A percentile compares a stretch with the other conserved stretches of the same genome.
phyloP scores from a whole-genome alignment of 1,139 yeast genomes.

The Taphrina wiesneri region DNA sequence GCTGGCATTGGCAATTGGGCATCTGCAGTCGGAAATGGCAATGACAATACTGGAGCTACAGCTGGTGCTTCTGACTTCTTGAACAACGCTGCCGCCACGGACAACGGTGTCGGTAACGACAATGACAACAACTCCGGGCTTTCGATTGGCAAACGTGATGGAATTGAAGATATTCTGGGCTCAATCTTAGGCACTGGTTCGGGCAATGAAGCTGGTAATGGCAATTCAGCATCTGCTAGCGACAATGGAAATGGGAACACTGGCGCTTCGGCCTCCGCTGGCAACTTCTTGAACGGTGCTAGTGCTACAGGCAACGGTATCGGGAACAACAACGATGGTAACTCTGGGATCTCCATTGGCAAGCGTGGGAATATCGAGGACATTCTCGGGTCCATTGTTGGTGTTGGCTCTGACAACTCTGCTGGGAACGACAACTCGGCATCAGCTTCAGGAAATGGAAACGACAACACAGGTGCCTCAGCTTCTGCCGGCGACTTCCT shows the following conservation, averaged over 20 bases:
- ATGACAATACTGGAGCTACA: constrained; percentile 2
- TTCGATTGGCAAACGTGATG: background rate
- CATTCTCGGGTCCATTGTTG: background rate
- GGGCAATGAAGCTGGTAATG: background rate
- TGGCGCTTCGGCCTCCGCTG: background rate
- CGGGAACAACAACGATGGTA: constrained; percentile 12
- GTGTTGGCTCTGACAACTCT: background rate
- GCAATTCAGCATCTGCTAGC: background rate
- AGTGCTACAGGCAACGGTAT: constrained; percentile 16
- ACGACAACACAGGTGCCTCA: constrained; percentile 13
- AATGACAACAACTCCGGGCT: background rate
- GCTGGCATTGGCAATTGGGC: background rate
- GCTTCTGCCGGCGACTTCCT: constrained; percentile 3
- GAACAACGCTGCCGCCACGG: background rate
- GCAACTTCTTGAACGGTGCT: constrained; percentile 12
- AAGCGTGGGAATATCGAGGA: background rate
- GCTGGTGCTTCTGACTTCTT: background rate
- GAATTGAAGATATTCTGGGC: background rate
- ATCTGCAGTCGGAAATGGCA: background rate
- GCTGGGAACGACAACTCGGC: constrained; percentile 4
- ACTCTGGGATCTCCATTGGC: background rate
- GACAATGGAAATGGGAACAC: constrained; percentile 19
- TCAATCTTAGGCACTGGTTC: constrained; percentile 5
- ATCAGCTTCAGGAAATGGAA: background rate
- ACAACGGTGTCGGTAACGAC: constrained; percentile 6